phyloP scores from a whole-genome alignment of 371 early-diverging fungal genomes.

The Actinomucor elegans region DNA sequence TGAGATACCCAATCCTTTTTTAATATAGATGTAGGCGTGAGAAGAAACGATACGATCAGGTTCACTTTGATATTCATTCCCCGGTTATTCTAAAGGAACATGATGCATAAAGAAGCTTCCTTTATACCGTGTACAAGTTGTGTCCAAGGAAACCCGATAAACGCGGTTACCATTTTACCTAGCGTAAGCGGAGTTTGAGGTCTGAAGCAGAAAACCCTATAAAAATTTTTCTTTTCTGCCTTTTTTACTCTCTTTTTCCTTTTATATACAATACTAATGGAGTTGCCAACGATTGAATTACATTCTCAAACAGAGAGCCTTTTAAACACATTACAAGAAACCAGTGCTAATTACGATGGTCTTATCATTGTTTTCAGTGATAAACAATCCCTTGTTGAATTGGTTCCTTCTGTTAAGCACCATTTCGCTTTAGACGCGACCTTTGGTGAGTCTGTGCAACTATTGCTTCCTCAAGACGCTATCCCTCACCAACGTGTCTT shows the following conservation, averaged over 20 bases:
- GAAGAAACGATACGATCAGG: too few species aligned
- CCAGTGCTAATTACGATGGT: constrained; percentile 28
- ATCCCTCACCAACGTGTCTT: constrained; percentile 63
- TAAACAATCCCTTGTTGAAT: constrained; percentile 22
- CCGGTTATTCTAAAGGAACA: too few species aligned
- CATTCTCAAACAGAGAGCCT: neutral
- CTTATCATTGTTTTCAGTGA: constrained; percentile 41
- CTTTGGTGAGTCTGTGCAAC: constrained; percentile 42
- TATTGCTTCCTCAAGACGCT: constrained; percentile 35
- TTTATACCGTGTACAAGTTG: too few species aligned
- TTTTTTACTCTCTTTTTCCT: neutral
- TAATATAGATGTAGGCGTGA: too few species aligned
- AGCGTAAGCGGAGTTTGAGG: too few species aligned
- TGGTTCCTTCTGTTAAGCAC: constrained; percentile 26
- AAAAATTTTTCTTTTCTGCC: constrained; percentile 5
- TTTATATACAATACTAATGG: constrained; percentile 8
- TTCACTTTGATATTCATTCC: too few species aligned
- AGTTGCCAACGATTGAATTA: constrained; percentile 14
- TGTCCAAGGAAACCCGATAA: too few species aligned
- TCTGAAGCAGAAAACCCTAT: neutral
- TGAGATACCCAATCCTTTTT: too few species aligned
- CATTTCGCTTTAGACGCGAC: constrained; percentile 35
- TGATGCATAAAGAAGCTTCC: too few species aligned
- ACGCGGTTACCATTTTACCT: too few species aligned
- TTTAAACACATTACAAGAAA: neutral